These are phyloP conservation scores for Carex cristatella DNA, from an alignment of 176 grass and related monocot species.

Conservation along the genomic window DNA sequence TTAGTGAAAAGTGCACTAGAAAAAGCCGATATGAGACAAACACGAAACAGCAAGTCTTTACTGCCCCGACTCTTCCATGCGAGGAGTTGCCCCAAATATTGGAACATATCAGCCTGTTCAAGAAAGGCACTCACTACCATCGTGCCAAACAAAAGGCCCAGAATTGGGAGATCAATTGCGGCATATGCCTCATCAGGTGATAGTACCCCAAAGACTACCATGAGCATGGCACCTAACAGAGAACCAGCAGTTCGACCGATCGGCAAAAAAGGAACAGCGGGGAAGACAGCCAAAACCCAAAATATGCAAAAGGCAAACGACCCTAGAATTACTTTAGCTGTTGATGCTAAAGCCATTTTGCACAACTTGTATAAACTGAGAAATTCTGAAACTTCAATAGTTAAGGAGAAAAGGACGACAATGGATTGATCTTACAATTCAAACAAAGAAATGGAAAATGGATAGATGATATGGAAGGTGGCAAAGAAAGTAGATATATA, in stretches of 20 bases:
- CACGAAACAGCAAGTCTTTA: slow-evolving; percentile 32
- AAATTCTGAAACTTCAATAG: neutral
- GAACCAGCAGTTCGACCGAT: slow-evolving; percentile 38
- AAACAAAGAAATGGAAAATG: neutral
- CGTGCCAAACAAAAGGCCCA: slow-evolving; percentile 41
- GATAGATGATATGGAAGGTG: neutral
- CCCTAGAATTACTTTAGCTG: slow-evolving; percentile 25
- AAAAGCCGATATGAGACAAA: slow-evolving; percentile 33
- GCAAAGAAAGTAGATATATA: neutral
- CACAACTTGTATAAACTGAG: neutral
- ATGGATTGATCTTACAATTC: neutral
- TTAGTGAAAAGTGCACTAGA: slow-evolving; percentile 40
- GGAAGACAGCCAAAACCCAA: slow-evolving; percentile 43
- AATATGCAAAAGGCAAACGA: slow-evolving; percentile 33
- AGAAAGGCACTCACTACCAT: slow-evolving; percentile 46
- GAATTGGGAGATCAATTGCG: slow-evolving; percentile 37
- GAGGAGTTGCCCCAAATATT: slow-evolving; percentile 29
- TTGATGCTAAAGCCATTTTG: slow-evolving; percentile 26
- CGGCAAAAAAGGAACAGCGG: slow-evolving; percentile 33
- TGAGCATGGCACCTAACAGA: slow-evolving; percentile 36
- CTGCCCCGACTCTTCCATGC: slow-evolving; percentile 34
- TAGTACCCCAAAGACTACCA: slow-evolving; percentile 30
- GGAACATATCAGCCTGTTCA: slow-evolving; percentile 40
- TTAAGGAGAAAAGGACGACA: neutral
- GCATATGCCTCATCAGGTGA: slow-evolving; percentile 33